phyloP scores from a whole-genome alignment of 2,329 filamentous ascomycete species.

The Bretziella fagacearum region DNA sequence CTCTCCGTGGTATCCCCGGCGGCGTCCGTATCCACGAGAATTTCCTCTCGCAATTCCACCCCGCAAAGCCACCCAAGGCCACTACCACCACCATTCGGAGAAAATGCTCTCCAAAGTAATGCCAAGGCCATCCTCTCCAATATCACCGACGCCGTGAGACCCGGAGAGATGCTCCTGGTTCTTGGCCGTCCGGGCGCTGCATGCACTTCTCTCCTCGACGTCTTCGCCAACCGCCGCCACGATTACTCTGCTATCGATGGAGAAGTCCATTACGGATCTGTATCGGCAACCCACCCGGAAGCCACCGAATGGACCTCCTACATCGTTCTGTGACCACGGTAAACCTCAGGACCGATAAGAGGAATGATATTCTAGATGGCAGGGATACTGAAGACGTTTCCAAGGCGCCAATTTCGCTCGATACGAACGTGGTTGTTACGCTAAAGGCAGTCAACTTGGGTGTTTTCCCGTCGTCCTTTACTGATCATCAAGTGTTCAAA shows the following conservation, averaged over 20 bases:
- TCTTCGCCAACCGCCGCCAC: background rate
- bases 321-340: conserved; percentile 26
- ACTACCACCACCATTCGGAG: conserved; percentile 20
- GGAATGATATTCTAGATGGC: background rate
- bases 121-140: conserved; percentile 34
- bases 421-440: conserved; percentile 87
- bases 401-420: conserved; percentile 64
- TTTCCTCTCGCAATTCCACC: conserved; percentile 41
- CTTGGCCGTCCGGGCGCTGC: conserved; percentile 51
- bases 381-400: conserved; percentile 18
- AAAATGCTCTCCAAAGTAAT: background rate
- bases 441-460: conserved; percentile 74
- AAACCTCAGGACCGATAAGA: conserved; percentile 3
- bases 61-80: conserved; percentile 35
- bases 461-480: conserved; percentile 79
- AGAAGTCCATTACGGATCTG: background rate
- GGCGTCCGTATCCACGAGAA: conserved; percentile 38
- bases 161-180: conserved; percentile 56
- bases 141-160: conserved; percentile 51
- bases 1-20: conserved; percentile 3
- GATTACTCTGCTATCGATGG: background rate
- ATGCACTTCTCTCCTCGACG: conserved; percentile 53
- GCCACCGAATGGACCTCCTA: conserved; percentile 36
- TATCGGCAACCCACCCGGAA: conserved; percentile 19
- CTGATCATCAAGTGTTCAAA: conserved; percentile 86